These are phyloP conservation scores for Eurotiales sp. DNA, from an alignment of 2,329 filamentous ascomycete genomes.

Conservation along the genomic window DNA sequence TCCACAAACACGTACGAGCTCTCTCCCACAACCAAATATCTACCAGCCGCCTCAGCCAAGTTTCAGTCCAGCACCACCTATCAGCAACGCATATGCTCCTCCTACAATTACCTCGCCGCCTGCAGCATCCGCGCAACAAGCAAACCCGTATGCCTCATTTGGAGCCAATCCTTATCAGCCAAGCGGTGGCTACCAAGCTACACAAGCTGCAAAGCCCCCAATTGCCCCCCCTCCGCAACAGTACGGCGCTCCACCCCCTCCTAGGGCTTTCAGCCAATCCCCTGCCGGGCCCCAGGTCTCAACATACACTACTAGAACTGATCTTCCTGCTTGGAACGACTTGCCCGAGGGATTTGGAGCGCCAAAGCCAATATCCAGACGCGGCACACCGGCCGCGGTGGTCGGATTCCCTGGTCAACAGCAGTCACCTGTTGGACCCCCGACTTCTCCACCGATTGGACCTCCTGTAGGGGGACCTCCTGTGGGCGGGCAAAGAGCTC, in stretches of 20 bases:
- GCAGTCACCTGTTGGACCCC: constrained; percentile 19
- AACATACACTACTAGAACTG: constrained; percentile 59
- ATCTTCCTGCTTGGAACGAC: constrained; percentile 88
- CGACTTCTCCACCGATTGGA: constrained; percentile 54
- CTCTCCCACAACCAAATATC: constrained; percentile 34
- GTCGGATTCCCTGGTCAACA: constrained; percentile 70
- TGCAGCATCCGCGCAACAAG: constrained; percentile 23
- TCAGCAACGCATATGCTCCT: constrained; percentile 40
- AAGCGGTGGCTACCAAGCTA: constrained; percentile 54
- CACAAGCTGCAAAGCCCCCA: constrained; percentile 41
- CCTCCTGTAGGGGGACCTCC: constrained; percentile 46
- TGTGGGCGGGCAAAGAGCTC: constrained; percentile 57
- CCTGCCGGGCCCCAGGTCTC: constrained; percentile 59
- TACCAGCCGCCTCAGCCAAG: constrained; percentile 33
- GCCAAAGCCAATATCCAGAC: constrained; percentile 63
- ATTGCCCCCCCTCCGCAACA: constrained; percentile 28
- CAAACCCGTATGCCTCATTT: constrained; percentile 49
- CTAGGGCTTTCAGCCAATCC: constrained; percentile 65
- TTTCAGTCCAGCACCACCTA: constrained; percentile 25
- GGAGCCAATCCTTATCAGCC: constrained; percentile 28
- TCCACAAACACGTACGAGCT: constrained; percentile 18
- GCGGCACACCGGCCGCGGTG: constrained; percentile 63
- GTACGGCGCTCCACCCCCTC: constrained; percentile 55
- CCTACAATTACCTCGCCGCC: constrained; percentile 39
- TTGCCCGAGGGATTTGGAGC: constrained; percentile 71